Conservation (phyloP, 148 eudicot species). For the Amaranthus palmeri region DNA sequence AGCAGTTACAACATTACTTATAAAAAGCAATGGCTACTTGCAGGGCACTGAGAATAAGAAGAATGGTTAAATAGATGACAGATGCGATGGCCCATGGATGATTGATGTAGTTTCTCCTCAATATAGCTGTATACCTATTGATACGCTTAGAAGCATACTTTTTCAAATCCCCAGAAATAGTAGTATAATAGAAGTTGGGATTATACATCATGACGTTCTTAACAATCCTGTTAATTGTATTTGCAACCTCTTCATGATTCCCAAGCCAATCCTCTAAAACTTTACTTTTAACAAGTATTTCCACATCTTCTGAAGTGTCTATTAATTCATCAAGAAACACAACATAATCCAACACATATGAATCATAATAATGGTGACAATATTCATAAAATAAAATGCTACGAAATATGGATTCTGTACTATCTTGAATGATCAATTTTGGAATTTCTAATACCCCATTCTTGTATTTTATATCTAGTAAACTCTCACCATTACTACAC, state of each 20-base stretch:
- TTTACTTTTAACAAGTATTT: slow-evolving; percentile 17
- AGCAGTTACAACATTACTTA: no score
- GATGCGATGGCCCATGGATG: slow-evolving; percentile 26
- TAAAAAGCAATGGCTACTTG: no score
- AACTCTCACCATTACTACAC: background rate
- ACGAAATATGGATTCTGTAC: slow-evolving; percentile 8
- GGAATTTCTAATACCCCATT: slow-evolving; percentile 24
- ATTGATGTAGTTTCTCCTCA: slow-evolving; percentile 15
- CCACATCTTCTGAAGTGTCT: slow-evolving; percentile 22
- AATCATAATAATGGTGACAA: background rate
- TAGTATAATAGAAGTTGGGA: background rate
- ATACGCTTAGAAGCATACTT: background rate
- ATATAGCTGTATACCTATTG: slow-evolving; percentile 12
- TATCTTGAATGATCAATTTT: background rate
- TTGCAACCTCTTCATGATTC: slow-evolving; percentile 8
- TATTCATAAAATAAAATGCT: slow-evolving; percentile 21
- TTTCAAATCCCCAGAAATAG: slow-evolving; percentile 4
- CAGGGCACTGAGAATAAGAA: slow-evolving; percentile 8
- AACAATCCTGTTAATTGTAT: slow-evolving; percentile 7
- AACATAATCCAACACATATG: slow-evolving; percentile 23
- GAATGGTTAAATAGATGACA: background rate
- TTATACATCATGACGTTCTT: background rate
- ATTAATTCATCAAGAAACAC: slow-evolving; percentile 17
- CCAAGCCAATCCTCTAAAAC: slow-evolving; percentile 22
- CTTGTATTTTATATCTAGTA: slow-evolving; percentile 12